phyloP scores from a whole-genome alignment of 495 filamentous ascomycete genomes.

The Podospora pseudopauciseta region DNA sequence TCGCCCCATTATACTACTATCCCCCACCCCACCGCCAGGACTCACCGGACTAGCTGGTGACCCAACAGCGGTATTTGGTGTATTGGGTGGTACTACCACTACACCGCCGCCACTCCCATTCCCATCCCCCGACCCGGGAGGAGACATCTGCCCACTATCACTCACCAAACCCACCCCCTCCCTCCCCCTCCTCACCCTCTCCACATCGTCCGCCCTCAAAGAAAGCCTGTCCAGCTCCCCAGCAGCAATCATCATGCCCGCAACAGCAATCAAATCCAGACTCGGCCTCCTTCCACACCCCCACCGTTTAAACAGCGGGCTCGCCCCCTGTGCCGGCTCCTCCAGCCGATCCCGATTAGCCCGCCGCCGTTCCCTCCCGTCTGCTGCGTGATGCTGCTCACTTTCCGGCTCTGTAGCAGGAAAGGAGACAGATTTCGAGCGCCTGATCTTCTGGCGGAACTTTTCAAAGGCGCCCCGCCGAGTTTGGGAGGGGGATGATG shows the following conservation, averaged over 20 bases:
- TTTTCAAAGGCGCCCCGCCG: conserved; percentile 9
- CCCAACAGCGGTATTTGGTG: conserved; percentile 2
- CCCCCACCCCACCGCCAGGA: not conserved
- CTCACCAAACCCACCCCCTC: not conserved
- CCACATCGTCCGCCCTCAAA: conserved; percentile 12
- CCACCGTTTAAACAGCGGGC: conserved; percentile 4
- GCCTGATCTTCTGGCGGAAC: conserved; percentile 9
- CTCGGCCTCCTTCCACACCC: not conserved
- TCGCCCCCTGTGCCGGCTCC: not conserved
- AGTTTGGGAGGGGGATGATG: not conserved
- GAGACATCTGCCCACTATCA: not conserved
- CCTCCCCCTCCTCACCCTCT: not conserved
- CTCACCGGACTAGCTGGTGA: not conserved
- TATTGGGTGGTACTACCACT: conserved; percentile 4
- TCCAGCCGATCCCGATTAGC: conserved; percentile 16
- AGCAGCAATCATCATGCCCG: conserved; percentile 28
- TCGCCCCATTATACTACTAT: too few relatives aligned
- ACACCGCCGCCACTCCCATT: too few relatives aligned
- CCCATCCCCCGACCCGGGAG: too few relatives aligned
- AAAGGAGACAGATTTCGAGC: conserved; percentile 23
- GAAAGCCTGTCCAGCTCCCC: conserved; percentile 25
- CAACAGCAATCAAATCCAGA: conserved; percentile 20
- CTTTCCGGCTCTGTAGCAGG: not conserved
- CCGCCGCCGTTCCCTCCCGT: conserved; percentile 14
- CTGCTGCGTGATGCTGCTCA: not conserved